A percentile compares a stretch with the other conserved stretches of the same genome.
Evolutionary conservation across 2,329 filamentous ascomycete species (phyloP).

Genomic region (Talaromyces pinophilus): DNA sequence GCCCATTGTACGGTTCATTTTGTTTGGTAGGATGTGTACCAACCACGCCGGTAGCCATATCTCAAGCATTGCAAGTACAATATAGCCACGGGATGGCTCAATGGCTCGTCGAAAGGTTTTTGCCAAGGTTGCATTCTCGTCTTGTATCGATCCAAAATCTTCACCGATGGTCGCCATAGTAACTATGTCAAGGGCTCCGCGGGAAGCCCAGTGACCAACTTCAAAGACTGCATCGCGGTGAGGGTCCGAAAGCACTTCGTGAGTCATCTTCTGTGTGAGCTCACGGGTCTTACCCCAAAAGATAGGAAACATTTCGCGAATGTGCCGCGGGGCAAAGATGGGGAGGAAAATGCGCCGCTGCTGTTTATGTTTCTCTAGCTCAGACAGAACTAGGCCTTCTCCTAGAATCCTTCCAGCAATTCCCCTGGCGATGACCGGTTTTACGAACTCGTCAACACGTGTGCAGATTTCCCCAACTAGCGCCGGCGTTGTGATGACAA

Average conservation of each 20-base stretch:
- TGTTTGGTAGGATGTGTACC: conserved; percentile 3
- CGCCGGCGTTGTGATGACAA: conserved; percentile 9
- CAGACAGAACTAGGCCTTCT: conserved; percentile 63
- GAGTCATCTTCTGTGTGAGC: conserved; percentile 2
- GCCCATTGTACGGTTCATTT: not conserved
- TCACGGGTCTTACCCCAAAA: conserved; percentile 67
- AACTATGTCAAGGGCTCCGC: conserved; percentile 71
- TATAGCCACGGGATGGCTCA: conserved; percentile 5
- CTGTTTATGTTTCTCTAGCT: conserved; percentile 73
- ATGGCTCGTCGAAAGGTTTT: not conserved
- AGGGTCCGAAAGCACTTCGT: not conserved
- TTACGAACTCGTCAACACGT: conserved; percentile 4
- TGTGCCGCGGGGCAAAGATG: conserved; percentile 40
- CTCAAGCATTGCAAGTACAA: conserved; percentile 8
- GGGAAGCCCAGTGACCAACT: conserved; percentile 61
- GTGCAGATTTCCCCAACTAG: conserved; percentile 6
- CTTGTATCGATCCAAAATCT: conserved; percentile 63
- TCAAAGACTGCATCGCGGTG: conserved; percentile 52
- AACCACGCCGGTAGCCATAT: conserved; percentile 11
- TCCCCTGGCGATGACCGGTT: not conserved
- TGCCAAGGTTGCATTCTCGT: conserved; percentile 59
- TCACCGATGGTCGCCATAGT: conserved; percentile 65
- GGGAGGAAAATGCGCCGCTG: conserved; percentile 73
- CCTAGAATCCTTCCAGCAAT: conserved; percentile 27
- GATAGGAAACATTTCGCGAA: conserved; percentile 73